Conservation (phyloP, 805 yeast genomes). For the Cyberlindnera amylophila region DNA sequence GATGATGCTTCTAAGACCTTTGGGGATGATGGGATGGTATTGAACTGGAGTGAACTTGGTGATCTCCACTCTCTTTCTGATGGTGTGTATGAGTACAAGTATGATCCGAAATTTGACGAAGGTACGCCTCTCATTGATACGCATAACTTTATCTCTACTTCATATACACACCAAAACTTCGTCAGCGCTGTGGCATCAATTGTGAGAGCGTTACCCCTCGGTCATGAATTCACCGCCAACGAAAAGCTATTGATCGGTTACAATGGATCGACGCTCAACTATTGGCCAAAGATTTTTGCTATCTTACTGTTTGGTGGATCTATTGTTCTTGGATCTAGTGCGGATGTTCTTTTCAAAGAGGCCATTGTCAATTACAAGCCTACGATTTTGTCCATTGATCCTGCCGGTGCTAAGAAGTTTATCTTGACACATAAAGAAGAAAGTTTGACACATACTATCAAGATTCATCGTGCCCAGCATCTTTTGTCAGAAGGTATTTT, state of each 20-base stretch:
- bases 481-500: conserved; percentile 19
- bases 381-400: conserved; percentile 14
- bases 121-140: conserved; percentile 34
- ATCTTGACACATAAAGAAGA: conserved; percentile 5
- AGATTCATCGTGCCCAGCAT: conserved; percentile 24
- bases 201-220: conserved; percentile 33
- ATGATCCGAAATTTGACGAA: conserved; percentile 29
- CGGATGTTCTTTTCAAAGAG: conserved; percentile 7
- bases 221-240: conserved; percentile 31
- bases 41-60: conserved; percentile 27
- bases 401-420: conserved; percentile 2
- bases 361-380: conserved; percentile 11
- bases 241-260: conserved; percentile 32
- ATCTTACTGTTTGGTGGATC: conserved; percentile 34
- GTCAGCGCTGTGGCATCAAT: conserved; percentile 52
- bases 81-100: conserved; percentile 25
- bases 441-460: conserved; percentile 8
- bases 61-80: conserved; percentile 9
- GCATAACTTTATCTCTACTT: conserved; percentile 26
- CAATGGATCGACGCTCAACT: conserved; percentile 33
- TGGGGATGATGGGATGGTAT: conserved; percentile 12
- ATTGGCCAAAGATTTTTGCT: conserved; percentile 38
- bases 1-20: conserved; percentile 7
- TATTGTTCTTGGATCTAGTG: conserved; percentile 26
- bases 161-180: conserved; percentile 48